phyloP scores from a whole-genome alignment of 495 filamentous ascomycete species.

The Hypoxylon cercidicola region DNA sequence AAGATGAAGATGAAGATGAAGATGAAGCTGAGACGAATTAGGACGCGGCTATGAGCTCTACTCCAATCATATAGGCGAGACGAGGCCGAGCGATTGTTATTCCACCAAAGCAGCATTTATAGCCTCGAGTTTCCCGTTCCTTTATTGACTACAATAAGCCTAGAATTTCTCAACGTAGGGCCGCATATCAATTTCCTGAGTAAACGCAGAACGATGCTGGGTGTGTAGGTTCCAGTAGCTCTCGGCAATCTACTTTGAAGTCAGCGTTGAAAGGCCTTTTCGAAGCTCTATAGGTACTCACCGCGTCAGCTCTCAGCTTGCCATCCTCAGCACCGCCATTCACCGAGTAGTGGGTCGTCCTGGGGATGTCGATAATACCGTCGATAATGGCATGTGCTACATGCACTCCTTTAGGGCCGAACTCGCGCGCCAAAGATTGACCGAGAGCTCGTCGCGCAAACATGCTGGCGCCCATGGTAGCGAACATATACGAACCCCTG shows the following conservation, averaged over 20 bases:
- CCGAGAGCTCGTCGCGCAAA: constrained; percentile 81
- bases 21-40: no score
- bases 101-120: not conserved
- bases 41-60: no score
- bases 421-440: constrained; percentile 86
- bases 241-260: constrained; percentile 77
- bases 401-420: constrained; percentile 89
- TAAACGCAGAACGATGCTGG: constrained; percentile 82
- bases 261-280: constrained; percentile 14
- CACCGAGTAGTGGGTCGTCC: constrained; percentile 68
- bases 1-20: no score
- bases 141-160: not conserved
- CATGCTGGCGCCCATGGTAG: constrained; percentile 80
- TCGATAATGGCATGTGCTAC: constrained; percentile 88
- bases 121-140: not conserved
- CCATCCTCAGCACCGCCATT: constrained; percentile 71
- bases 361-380: constrained; percentile 86
- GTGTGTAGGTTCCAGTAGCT: constrained; percentile 89
- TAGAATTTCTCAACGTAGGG: constrained; percentile 81
- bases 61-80: not conserved
- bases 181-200: constrained; percentile 85
- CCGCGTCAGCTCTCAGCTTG: constrained; percentile 82
- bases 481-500: constrained; percentile 75
- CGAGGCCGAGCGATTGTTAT: not conserved
- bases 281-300: constrained; percentile 57